Evolutionary conservation across 306 rosid species (phyloP).

Genomic region (Fragaria vesca): DNA sequence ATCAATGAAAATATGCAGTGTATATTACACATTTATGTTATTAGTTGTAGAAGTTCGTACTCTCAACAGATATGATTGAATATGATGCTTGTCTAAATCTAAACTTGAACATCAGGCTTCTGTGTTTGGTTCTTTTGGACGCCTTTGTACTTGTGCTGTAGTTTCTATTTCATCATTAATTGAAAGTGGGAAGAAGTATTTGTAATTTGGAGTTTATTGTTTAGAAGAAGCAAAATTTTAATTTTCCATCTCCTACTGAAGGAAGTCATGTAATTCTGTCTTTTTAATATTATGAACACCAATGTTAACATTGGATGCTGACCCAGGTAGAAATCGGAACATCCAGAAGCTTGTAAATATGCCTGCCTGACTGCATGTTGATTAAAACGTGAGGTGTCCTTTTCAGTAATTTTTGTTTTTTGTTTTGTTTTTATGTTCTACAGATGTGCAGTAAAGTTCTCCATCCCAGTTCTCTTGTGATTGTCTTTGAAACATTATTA

Average conservation of each 20-base stretch:
- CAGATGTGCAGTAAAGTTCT: constrained; percentile 97
- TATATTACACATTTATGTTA: background rate
- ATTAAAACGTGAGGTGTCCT: constrained; percentile 6
- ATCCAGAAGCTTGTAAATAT: background rate
- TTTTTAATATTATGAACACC: background rate
- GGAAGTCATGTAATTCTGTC: background rate
- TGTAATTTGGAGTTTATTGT: background rate
- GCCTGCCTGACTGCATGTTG: background rate
- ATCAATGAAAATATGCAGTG: background rate
- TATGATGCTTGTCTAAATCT: background rate
- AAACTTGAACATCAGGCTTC: background rate
- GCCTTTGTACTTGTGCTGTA: background rate
- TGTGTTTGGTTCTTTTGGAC: background rate
- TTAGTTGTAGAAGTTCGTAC: background rate
- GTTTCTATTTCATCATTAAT: background rate
- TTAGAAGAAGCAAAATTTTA: background rate
- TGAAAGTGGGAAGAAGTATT: background rate
- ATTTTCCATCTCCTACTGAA: constrained; percentile 1
- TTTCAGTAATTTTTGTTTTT: constrained; percentile 12
- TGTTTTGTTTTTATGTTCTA: constrained; percentile 2
- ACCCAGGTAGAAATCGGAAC: background rate
- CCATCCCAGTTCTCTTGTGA: constrained; percentile 80
- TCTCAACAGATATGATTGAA: background rate
- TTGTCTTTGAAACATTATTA: constrained; percentile 78
- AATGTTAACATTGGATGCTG: background rate